Percentiles rank a stretch among this genome's conserved stretches.
Evolutionary conservation across 495 filamentous ascomycete species (phyloP).

Genomic region (Penicillium robsamsonii): DNA sequence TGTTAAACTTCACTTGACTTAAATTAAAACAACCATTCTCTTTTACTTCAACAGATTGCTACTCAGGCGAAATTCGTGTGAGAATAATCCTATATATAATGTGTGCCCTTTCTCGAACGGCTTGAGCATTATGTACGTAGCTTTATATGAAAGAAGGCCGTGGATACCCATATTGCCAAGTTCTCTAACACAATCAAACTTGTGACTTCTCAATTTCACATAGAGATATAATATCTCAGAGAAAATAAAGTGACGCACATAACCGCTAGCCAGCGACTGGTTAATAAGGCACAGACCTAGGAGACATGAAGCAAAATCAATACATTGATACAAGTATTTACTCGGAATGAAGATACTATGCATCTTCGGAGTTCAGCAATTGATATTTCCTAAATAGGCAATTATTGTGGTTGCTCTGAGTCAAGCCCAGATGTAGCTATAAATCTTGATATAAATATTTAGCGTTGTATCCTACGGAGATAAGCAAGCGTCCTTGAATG

Average conservation of each 20-base stretch:
- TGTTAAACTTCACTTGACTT: neutral
- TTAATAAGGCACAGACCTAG: too few species aligned
- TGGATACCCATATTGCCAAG: too few species aligned
- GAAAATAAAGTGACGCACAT: too few species aligned
- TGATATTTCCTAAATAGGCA: slow-evolving; percentile 1
- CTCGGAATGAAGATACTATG: neutral
- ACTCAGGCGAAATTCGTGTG: neutral
- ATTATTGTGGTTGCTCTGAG: too few species aligned
- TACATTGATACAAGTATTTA: neutral
- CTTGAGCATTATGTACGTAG: neutral
- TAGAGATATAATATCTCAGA: too few species aligned
- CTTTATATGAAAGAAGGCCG: neutral
- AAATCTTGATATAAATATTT: neutral
- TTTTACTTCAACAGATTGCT: neutral
- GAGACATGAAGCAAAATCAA: too few species aligned
- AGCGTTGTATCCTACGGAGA: neutral
- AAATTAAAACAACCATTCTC: neutral
- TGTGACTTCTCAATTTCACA: too few species aligned
- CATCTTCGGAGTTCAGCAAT: neutral
- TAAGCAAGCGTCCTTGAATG: neutral
- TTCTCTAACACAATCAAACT: too few species aligned
- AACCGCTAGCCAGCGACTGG: too few species aligned
- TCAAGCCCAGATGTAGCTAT: neutral
- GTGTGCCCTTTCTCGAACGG: neutral
- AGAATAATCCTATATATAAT: neutral